Base-by-base conservation (phyloP, 1,284 basidiomycete genomes). In the Fistulina hepatica region DNA sequence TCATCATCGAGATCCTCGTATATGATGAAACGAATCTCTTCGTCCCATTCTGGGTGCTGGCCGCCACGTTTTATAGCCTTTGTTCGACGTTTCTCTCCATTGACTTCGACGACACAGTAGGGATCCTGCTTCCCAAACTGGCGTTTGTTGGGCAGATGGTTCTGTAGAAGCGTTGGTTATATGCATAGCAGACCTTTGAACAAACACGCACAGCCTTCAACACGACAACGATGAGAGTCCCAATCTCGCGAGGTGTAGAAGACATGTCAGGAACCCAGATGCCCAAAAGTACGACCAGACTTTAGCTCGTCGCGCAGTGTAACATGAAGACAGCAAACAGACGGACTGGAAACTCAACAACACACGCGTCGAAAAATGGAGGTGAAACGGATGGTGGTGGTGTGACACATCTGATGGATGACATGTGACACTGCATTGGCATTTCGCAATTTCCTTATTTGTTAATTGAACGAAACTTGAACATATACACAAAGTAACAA, bases 11-110 rank as follows among this genome's bases (percentile, higher is more conserved):
- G 63, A 47, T 91, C 88, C 52, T 94, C 90, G 48, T 71, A 76
- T 43, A 99, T 69, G 21, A 83, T 81, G 60, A 98, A 98, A 32
- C 95, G 82, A 48, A 98, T 71, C 62, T 99, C 94, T 53, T 95
- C 91, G 57, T 99, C 95, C 94, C 95, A 99, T 58, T 90, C 86
- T 6, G 94, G 95, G 58, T 95, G 91, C 58, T 98, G 94, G 4
- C 95, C 95, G 37, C 95, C 94, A 25, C 91, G 82, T 56, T 90
- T 93, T 59, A 97, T 86, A 6, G 91, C 77, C 58, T 85, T 85
- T 21, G 94, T 93, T 35, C 82, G 73, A 39, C 79, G 76, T 53
- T 79, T 92, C 59, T 90, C 78, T 32, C 78, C 76, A 51, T 85
- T 83, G 42, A 92, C 67, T 5, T 69, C 64, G 26, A 97, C 71